These are phyloP conservation scores for Suhomyces wounanorum DNA, from an alignment of 1,139 yeast genomes.

Conservation along the genomic window DNA sequence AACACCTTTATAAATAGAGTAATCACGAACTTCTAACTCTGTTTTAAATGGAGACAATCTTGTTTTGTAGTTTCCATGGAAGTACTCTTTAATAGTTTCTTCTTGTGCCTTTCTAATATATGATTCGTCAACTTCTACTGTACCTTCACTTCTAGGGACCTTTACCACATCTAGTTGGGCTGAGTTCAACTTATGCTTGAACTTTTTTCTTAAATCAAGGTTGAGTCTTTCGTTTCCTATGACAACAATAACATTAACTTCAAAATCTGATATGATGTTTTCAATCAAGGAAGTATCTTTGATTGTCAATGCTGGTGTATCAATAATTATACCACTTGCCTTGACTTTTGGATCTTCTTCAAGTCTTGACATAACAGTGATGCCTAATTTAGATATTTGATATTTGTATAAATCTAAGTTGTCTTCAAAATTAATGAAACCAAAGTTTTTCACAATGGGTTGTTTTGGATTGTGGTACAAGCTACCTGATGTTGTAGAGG, in stretches of 20 bases:
- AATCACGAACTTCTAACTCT: constrained; percentile 41
- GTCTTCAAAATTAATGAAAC: constrained; percentile 60
- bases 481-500: constrained; percentile 85
- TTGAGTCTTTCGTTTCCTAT: constrained; percentile 66
- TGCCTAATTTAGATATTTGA: constrained; percentile 58
- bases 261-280: constrained; percentile 62
- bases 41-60: constrained; percentile 73
- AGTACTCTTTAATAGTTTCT: constrained; percentile 78
- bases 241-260: constrained; percentile 56
- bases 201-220: constrained; percentile 62
- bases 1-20: constrained; percentile 42
- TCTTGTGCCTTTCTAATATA: constrained; percentile 73
- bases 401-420: constrained; percentile 64
- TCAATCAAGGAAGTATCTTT: constrained; percentile 58
- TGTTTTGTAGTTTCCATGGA: constrained; percentile 72
- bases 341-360: constrained; percentile 55
- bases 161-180: constrained; percentile 52
- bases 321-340: constrained; percentile 69
- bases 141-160: constrained; percentile 71
- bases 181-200: constrained; percentile 40
- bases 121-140: constrained; percentile 70
- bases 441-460: constrained; percentile 81
- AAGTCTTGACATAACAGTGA: constrained; percentile 57
- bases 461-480: constrained; percentile 81
- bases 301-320: constrained; percentile 69